Percentiles rank a stretch among this genome's conserved stretches.
phyloP scores from a whole-genome alignment of 164 flowering plant species.

The Stephania japonica region DNA sequence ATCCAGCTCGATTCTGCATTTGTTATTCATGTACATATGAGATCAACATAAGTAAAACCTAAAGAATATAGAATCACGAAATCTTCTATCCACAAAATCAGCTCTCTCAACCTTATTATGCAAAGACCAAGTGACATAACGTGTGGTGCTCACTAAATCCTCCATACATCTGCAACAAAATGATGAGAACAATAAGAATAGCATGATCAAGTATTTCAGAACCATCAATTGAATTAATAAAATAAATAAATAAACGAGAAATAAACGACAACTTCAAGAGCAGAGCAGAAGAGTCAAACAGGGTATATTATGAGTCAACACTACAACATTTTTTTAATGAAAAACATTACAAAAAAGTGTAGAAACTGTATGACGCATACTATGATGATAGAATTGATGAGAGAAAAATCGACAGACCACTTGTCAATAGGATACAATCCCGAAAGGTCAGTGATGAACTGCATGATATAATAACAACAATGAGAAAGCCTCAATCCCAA shows the following conservation, averaged over 20 bases:
- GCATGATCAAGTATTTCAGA: background rate
- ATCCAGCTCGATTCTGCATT: conserved; percentile 85
- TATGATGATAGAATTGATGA: background rate
- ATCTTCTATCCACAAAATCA: background rate
- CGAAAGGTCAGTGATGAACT: background rate
- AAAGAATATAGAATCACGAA: background rate
- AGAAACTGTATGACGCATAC: background rate
- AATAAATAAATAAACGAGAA: background rate
- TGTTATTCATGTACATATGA: conserved; percentile 12
- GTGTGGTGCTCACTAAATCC: conserved; percentile 82
- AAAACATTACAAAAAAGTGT: background rate
- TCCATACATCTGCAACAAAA: conserved; percentile 73
- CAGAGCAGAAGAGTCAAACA: background rate
- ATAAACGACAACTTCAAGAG: background rate
- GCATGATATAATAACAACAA: background rate
- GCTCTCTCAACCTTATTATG: conserved; percentile 74
- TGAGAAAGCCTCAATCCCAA: too few species aligned
- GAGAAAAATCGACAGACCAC: background rate
- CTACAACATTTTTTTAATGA: background rate
- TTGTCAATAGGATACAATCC: background rate
- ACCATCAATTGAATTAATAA: background rate
- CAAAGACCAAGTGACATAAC: conserved; percentile 94
- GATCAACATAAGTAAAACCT: conserved; percentile 3
- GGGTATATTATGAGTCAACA: background rate
- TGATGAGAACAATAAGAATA: background rate